Evolutionary conservation across 2,329 filamentous ascomycete species (phyloP), one percentile per base, ranked within the genome.

Genomic region (Arthrobotrys entomopaga): DNA sequence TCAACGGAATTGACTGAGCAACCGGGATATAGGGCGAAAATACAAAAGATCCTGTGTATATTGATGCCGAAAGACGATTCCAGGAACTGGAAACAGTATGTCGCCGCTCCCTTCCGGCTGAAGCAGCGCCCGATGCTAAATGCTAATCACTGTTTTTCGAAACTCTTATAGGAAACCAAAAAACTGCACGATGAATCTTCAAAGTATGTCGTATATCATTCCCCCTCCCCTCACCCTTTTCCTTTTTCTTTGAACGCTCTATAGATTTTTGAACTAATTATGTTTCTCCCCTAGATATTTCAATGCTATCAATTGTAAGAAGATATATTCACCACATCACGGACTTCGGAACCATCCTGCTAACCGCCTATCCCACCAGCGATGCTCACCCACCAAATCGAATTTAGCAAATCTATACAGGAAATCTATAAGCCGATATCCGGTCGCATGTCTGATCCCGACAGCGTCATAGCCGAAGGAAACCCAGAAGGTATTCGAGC

Each of bases 391-490:
- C 93, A 98, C 83, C 95, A 99, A 84, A 98, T 99, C 83, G 94
- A 96, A 81, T 99, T 99, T 84, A 97, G 94, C 79, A 89, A 97
- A 83, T 92, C 93, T 77, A 94, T 97, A 85, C 90, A 91, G 77
- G 95, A 99, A 82, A 90, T 99, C 79, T 99, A 99, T 86, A 96
- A 96, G 82, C 95, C 95, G 78, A 99, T 99, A 79, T 97, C 94
- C 65, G 95, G 95, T 65, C 91, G 95, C 80, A 87, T 96, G 82
- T 98, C 94, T 52, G 95, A 99, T 82, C 95, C 95, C 8, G 90
- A 93, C 79, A 91, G 91, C 7, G 87, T 92, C 77, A 86, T 90
- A 64, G 85, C 90, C 50, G 90, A 96, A 82, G 93, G 93, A 65
- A 98, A 97, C 80, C 88, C 90, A 0, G 95, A 96, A 81, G 95